These are phyloP conservation scores for Penicillium cinerascens DNA, from an alignment of 495 filamentous ascomycete species.

Conservation along the genomic window DNA sequence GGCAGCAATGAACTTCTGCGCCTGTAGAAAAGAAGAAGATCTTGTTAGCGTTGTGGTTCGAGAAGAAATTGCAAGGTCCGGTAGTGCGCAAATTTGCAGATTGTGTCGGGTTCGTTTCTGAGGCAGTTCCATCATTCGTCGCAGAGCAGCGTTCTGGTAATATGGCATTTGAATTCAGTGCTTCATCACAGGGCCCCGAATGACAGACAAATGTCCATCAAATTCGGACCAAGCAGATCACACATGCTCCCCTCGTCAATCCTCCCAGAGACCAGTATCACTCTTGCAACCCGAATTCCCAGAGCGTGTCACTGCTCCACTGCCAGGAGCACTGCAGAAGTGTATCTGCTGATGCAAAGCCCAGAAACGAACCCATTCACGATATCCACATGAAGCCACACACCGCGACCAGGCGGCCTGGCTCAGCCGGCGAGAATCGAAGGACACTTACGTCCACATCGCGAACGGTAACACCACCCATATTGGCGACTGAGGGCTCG, in stretches of 20 bases:
- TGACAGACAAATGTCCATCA: not conserved
- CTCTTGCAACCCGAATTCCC: not conserved
- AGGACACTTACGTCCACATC: conserved; percentile 79
- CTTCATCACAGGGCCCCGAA: not conserved
- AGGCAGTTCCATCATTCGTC: conserved; percentile 15
- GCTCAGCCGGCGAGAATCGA: conserved; percentile 10
- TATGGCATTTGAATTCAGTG: not conserved
- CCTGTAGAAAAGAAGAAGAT: conserved; percentile 43
- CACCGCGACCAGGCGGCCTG: conserved; percentile 25
- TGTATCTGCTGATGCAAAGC: not conserved
- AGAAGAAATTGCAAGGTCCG: conserved; percentile 4
- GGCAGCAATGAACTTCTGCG: conserved; percentile 91
- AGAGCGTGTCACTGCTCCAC: not conserved
- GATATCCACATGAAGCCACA: conserved; percentile 11
- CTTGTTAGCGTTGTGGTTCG: conserved; percentile 25
- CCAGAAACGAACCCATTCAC: conserved; percentile 24
- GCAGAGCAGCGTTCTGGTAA: conserved; percentile 1
- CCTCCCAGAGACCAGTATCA: not conserved
- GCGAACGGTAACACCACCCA: conserved; percentile 83
- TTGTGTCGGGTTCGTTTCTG: conserved; percentile 22
- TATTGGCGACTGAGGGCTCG: conserved; percentile 58
- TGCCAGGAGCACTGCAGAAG: not conserved
- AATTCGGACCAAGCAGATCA: not conserved
- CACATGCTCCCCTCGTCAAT: not conserved
- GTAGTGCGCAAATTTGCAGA: conserved; percentile 15